Evolutionary conservation across 23 red algal genomes (phyloP).

Genomic region (Gracilaria gracilis): DNA sequence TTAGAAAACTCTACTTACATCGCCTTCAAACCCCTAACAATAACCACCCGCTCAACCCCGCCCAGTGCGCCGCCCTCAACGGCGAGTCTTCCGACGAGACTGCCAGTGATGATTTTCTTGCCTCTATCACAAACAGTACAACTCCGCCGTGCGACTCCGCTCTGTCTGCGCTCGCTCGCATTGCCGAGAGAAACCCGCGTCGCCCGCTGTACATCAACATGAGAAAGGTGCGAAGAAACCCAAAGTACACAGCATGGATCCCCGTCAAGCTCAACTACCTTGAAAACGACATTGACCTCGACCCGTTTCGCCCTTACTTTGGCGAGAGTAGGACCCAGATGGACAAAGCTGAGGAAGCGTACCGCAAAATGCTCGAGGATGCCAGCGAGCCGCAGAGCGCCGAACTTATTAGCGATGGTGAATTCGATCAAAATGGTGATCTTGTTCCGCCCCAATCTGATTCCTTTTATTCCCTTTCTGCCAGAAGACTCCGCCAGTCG

Average conservation of each 20-base stretch:
- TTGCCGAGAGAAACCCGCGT: neutral
- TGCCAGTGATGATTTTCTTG: slow-evolving; percentile 25
- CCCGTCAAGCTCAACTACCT: slow-evolving; percentile 54
- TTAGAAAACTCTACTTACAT: neutral
- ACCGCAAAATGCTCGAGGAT: slow-evolving; percentile 41
- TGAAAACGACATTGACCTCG: slow-evolving; percentile 33
- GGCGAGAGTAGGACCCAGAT: slow-evolving; percentile 44
- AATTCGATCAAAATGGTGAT: slow-evolving; percentile 6
- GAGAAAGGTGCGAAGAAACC: neutral
- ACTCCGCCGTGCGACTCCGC: neutral
- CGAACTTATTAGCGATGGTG: slow-evolving; percentile 10
- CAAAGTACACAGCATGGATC: slow-evolving; percentile 61
- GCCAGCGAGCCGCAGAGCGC: neutral
- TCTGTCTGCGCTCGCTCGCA: neutral
- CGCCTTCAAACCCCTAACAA: neutral
- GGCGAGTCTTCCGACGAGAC: slow-evolving; percentile 5
- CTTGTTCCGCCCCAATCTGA: neutral
- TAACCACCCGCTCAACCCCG: neutral
- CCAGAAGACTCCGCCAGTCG: slow-evolving; percentile 2
- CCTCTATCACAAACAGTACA: neutral
- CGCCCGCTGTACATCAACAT: neutral
- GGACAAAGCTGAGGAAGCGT: slow-evolving; percentile 40
- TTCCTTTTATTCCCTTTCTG: slow-evolving; percentile 14
- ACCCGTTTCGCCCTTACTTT: slow-evolving; percentile 56
- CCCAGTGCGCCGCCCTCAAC: neutral